Evolutionary conservation across 805 yeast species (phyloP), one percentile per base, ranked within the genome.

Genomic region (Pichia scutulata): DNA sequence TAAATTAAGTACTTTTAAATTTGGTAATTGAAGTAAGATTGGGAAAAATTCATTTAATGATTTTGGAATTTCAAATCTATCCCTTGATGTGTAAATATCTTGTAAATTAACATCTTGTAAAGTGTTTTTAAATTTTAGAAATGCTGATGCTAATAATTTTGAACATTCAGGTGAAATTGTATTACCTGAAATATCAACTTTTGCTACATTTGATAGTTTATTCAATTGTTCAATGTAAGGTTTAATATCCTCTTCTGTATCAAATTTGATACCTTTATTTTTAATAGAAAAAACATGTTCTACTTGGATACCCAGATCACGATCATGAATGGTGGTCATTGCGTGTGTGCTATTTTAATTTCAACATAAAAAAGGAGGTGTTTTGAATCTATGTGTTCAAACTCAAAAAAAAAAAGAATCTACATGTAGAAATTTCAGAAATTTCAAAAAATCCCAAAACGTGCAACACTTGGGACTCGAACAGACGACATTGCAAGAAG

Each of bases 91-190:
- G 72, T 88, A 93, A 55, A 93, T 77, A 68, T 93, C 99, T 46
- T 95, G 90, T 58, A 93, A 81, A 66, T 92, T 81, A 52, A 89
- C 80, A 58, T 84, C 90, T 54, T 72, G 77, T 60, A 81, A 70
- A 51, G 80, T 72, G 46, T 71, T 72, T 41, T 65, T 64, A 37
- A 69, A 65, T 12, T 53, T 52, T n/a, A 72, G 55, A 54, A 82
- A 66, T 10, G 79, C 75, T 43, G 76, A 72, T 39, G 92, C 87
- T 46, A 93, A 69, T 24, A 77, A 77, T 60, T 78, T 74, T 36
- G 95, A 86, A 5, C 97, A 96, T 43, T 82, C 96, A 51, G 89
- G 84, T 52, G 98, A 97, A 55, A 90, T 81, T 28, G 99, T 90
- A 71, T 92, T 93, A 56, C 99, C 99, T 8, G 90, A 82, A 51